Percentiles rank a stretch among this genome's conserved stretches.
These are phyloP conservation scores for Xylaria intraflava DNA, from an alignment of 495 filamentous ascomycete species.

Conservation along the genomic window DNA sequence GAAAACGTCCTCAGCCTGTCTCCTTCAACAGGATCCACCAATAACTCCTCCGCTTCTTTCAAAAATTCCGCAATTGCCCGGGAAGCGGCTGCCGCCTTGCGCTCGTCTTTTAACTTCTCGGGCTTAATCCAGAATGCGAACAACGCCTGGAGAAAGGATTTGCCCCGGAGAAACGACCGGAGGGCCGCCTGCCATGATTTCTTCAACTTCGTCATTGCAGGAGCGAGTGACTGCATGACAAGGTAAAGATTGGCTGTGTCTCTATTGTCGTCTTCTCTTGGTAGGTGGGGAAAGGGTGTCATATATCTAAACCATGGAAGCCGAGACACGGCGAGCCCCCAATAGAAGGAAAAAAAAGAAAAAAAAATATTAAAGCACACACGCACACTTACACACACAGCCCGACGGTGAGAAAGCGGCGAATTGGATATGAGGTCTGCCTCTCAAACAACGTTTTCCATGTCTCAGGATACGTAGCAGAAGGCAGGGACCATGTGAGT, in stretches of 20 bases:
- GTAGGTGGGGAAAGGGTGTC: slow-evolving; percentile 9
- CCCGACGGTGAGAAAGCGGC: not conserved
- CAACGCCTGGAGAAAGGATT: slow-evolving; percentile 45
- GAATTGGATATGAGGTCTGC: slow-evolving; percentile 2
- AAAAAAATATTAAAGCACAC: slow-evolving; percentile 3
- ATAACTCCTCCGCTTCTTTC: slow-evolving; percentile 27
- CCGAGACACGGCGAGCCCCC: not conserved
- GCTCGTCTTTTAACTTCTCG: slow-evolving; percentile 28
- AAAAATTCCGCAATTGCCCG: slow-evolving; percentile 26
- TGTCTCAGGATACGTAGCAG: slow-evolving; percentile 19
- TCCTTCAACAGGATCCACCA: slow-evolving; percentile 33
- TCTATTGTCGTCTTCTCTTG: not conserved
- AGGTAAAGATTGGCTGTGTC: slow-evolving; percentile 12
- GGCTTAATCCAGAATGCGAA: slow-evolving; percentile 45
- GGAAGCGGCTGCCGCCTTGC: slow-evolving; percentile 15
- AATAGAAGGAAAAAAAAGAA: not conserved
- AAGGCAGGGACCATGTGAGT: slow-evolving; percentile 8
- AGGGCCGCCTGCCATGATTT: slow-evolving; percentile 37
- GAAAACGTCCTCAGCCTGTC: slow-evolving; percentile 36
- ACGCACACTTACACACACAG: slow-evolving; percentile 1
- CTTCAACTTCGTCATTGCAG: slow-evolving; percentile 41
- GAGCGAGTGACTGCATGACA: slow-evolving; percentile 42
- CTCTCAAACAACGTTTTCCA: slow-evolving; percentile 20
- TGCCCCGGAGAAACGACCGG: slow-evolving; percentile 45
- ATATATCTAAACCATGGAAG: slow-evolving; percentile 16